Evolutionary conservation across 192 early-diverging fungal genomes (phyloP).

Genomic region (Piromyces finnis): DNA sequence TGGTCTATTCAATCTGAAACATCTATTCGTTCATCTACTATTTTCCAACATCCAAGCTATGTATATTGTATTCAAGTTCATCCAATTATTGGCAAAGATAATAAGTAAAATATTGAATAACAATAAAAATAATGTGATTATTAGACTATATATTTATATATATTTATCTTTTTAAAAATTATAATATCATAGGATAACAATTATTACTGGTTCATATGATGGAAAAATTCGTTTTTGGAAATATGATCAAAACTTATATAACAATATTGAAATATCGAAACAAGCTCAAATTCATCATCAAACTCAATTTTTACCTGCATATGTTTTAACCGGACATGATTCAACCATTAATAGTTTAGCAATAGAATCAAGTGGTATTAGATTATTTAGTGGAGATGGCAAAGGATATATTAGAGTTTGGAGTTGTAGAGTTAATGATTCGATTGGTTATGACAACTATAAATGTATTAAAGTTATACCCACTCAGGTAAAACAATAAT

Average conservation of each 20-base stretch:
- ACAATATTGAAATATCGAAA: not conserved
- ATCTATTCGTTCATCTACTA: not conserved
- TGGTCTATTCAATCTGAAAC: conserved; percentile 10
- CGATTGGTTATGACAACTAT: not conserved
- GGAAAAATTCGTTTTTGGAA: conserved; percentile 15
- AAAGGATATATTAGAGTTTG: conserved; percentile 18
- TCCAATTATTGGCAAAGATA: conserved; percentile 4
- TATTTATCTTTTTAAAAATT: no score
- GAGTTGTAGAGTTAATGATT: conserved; percentile 6
- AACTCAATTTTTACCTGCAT: conserved; percentile 2
- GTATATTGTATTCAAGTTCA: conserved; percentile 16
- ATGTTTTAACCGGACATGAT: conserved; percentile 11
- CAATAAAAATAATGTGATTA: not conserved
- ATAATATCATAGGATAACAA: not conserved
- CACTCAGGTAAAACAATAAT: not conserved
- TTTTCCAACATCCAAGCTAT: conserved; percentile 16
- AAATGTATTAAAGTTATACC: not conserved
- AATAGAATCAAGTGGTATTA: conserved; percentile 13
- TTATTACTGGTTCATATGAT: conserved; percentile 20
- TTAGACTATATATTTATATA: no score
- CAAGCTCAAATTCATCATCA: not conserved
- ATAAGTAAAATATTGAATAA: not conserved
- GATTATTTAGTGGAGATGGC: conserved; percentile 19
- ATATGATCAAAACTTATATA: not conserved
- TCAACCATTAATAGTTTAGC: conserved; percentile 12